Evolutionary conservation across 2,329 filamentous ascomycete species (phyloP).

Genomic region (Fusarium temperatum): DNA sequence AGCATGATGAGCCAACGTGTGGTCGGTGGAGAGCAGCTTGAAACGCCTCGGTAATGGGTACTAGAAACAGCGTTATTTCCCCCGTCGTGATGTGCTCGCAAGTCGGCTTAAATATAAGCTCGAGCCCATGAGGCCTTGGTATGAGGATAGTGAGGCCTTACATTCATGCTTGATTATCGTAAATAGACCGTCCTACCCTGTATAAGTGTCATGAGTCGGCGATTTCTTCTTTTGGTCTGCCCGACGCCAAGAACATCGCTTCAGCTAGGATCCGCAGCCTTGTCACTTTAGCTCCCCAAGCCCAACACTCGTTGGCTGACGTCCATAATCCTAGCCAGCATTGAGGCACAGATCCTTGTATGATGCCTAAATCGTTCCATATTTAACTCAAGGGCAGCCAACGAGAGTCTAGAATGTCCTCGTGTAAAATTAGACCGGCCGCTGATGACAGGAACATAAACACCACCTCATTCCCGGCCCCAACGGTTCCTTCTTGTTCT

Average conservation of each 20-base stretch:
- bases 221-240: background rate
- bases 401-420: background rate
- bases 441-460: constrained; percentile 6
- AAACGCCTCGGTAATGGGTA: too few relatives aligned
- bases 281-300: background rate
- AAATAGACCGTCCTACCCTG: background rate
- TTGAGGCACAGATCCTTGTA: constrained; percentile 7
- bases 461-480: constrained; percentile 3
- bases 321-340: background rate
- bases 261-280: constrained; percentile 11
- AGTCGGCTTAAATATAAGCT: background rate
- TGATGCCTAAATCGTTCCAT: constrained; percentile 18
- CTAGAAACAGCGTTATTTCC: too few relatives aligned
- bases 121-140: too few relatives aligned
- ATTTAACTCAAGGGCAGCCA: background rate
- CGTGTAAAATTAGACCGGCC: background rate
- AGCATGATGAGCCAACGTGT: too few relatives aligned
- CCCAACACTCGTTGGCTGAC: background rate
- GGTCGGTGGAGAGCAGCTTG: too few relatives aligned
- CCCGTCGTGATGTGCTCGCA: too few relatives aligned
- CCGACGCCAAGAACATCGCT: background rate
- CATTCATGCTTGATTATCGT: too few relatives aligned
- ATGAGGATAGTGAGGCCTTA: background rate
- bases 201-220: background rate
- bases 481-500: background rate